These are phyloP conservation scores for Phylloporus sp. DNA, from an alignment of 1,284 basidiomycete genomes.

Conservation along the genomic window DNA sequence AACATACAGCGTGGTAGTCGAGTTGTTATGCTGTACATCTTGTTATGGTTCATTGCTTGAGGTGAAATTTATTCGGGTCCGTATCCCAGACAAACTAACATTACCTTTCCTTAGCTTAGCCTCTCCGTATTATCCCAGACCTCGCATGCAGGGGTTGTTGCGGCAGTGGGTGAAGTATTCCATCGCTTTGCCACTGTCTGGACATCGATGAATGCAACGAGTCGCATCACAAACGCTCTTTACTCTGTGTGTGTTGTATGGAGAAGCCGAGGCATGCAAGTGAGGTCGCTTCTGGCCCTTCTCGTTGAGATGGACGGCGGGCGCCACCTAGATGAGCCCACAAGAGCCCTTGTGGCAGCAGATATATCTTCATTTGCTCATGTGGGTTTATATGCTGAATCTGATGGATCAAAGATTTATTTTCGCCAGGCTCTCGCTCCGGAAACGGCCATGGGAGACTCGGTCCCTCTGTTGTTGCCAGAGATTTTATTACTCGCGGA, in stretches of 20 bases:
- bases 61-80: conserved; percentile 40
- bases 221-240: conserved; percentile 58
- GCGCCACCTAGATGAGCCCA: conserved; percentile 52
- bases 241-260: conserved; percentile 63
- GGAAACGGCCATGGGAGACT: conserved; percentile 47
- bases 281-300: conserved; percentile 60
- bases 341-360: conserved; percentile 59
- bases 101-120: conserved; percentile 52
- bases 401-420: background rate
- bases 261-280: conserved; percentile 65
- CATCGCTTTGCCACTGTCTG: conserved; percentile 71
- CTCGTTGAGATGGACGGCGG: conserved; percentile 67
- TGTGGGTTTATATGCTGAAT: conserved; percentile 45
- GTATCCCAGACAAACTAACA: background rate
- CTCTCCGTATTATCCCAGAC: conserved; percentile 58
- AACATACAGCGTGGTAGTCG: conserved; percentile 59
- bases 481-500: conserved; percentile 69
- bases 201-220: conserved; percentile 73
- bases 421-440: conserved; percentile 48
- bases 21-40: conserved; percentile 61
- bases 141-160: conserved; percentile 54
- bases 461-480: conserved; percentile 62
- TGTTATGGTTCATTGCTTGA: conserved; percentile 72
- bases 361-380: conserved; percentile 64
- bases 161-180: conserved; percentile 65